Conservation (phyloP, 768 basidiomycete genomes). For the Naganishia friedmannii region DNA sequence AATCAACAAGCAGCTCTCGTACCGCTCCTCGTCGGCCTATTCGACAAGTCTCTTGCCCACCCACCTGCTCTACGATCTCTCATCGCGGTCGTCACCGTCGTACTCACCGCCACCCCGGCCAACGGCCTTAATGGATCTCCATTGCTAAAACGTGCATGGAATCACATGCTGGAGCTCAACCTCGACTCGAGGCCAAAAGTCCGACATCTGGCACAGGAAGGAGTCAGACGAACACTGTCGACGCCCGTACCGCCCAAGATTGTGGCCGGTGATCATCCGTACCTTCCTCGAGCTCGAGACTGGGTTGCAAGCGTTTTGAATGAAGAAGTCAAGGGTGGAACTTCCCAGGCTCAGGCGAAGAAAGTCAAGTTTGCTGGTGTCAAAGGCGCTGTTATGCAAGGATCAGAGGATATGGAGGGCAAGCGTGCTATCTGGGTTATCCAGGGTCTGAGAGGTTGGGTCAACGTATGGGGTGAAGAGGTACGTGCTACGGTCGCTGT, state of each 20-base stretch:
- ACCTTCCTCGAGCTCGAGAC: slow-evolving; percentile 72
- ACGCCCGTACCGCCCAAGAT: slow-evolving; percentile 72
- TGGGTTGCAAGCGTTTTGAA: slow-evolving; percentile 69
- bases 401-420: slow-evolving; percentile 63
- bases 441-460: slow-evolving; percentile 60
- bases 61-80: slow-evolving; percentile 70
- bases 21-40: slow-evolving; percentile 72
- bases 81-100: slow-evolving; percentile 67
- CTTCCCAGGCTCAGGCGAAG: slow-evolving; percentile 62
- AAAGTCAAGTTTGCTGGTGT: slow-evolving; percentile 54
- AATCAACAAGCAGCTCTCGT: slow-evolving; percentile 70
- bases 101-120: slow-evolving; percentile 70
- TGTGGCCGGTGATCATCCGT: slow-evolving; percentile 67
- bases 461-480: slow-evolving; percentile 58
- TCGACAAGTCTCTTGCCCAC: slow-evolving; percentile 69
- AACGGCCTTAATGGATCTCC: slow-evolving; percentile 63
- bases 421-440: slow-evolving; percentile 62
- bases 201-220: slow-evolving; percentile 81
- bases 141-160: slow-evolving; percentile 73
- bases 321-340: slow-evolving; percentile 62
- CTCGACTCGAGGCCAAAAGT: slow-evolving; percentile 91
- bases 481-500: slow-evolving; percentile 56
- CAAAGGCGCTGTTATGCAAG: slow-evolving; percentile 49
- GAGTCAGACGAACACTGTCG: slow-evolving; percentile 71
- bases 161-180: slow-evolving; percentile 74